A percentile compares a stretch with the other conserved stretches of the same genome.
phyloP scores from a whole-genome alignment of 306 rosid species.

The Luffa aegyptiaca region DNA sequence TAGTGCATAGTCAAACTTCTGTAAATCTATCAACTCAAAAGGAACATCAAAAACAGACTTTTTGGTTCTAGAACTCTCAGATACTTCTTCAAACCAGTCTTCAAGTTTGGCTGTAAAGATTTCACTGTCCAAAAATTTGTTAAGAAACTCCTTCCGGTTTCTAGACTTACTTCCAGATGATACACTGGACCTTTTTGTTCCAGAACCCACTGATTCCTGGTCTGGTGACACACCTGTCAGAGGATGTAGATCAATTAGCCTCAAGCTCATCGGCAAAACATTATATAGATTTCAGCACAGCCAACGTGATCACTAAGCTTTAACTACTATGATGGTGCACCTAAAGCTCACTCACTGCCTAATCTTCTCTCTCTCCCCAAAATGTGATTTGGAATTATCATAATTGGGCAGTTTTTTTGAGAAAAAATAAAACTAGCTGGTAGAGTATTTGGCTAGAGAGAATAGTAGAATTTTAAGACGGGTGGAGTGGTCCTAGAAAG shows the following conservation, averaged over 20 bases:
- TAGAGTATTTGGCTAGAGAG: not conserved
- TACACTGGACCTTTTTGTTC: slow-evolving; percentile 74
- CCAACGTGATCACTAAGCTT: not conserved
- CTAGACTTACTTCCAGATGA: slow-evolving; percentile 71
- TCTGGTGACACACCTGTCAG: slow-evolving; percentile 75
- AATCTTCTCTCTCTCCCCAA: not conserved
- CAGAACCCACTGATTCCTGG: slow-evolving; percentile 87
- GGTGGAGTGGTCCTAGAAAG: no score
- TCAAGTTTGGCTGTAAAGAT: slow-evolving; percentile 46
- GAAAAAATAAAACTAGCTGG: not conserved
- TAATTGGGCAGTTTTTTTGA: not conserved
- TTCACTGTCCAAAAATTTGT: slow-evolving; percentile 62
- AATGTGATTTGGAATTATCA: not conserved
- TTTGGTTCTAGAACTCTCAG: slow-evolving; percentile 28
- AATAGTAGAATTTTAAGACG: no score
- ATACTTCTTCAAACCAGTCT: slow-evolving; percentile 65
- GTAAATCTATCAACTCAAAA: slow-evolving; percentile 88
- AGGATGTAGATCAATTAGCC: slow-evolving; percentile 13
- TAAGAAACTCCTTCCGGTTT: slow-evolving; percentile 68
- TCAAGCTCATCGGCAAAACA: not conserved
- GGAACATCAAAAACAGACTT: slow-evolving; percentile 70
- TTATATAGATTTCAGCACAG: not conserved
- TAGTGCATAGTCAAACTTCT: slow-evolving; percentile 92
- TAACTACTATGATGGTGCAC: not conserved
- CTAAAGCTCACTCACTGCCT: not conserved